Evolutionary conservation across 1,139 yeast genomes (phyloP).

Genomic region (Geotrichum candidum): DNA sequence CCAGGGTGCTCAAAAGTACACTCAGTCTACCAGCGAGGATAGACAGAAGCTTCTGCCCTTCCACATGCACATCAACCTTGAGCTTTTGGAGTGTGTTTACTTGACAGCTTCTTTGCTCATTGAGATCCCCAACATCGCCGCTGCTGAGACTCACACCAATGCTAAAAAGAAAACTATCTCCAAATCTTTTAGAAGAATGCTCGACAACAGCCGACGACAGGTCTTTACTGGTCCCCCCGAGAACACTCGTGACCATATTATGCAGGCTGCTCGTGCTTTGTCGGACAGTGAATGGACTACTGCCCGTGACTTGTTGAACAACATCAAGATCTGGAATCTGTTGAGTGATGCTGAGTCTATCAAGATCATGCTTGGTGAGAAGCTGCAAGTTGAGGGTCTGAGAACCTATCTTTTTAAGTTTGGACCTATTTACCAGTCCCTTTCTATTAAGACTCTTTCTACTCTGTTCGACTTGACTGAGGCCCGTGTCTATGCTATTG

Average conservation of each 20-base stretch:
- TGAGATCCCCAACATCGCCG: conserved; percentile 85
- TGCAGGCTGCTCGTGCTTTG: conserved; percentile 87
- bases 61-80: conserved; percentile 97
- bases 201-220: conserved; percentile 91
- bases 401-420: conserved; percentile 85
- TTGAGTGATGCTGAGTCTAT: conserved; percentile 62
- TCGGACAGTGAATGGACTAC: conserved; percentile 86
- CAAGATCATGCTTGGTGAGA: conserved; percentile 62
- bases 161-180: conserved; percentile 61
- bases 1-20: conserved; percentile 75
- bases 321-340: conserved; percentile 85
- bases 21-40: conserved; percentile 46
- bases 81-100: conserved; percentile 89
- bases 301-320: conserved; percentile 63
- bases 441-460: conserved; percentile 64
- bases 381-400: conserved; percentile 84
- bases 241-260: conserved; percentile 87
- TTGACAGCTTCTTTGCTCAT: conserved; percentile 84
- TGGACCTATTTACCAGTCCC: conserved; percentile 67
- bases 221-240: conserved; percentile 98
- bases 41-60: conserved; percentile 87
- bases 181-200: conserved; percentile 84
- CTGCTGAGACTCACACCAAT: conserved; percentile 44
- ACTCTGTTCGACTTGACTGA: conserved; percentile 58
- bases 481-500: conserved; percentile 52